Conservation (phyloP, 768 basidiomycete genomes). For the Tulasnella sp. region DNA sequence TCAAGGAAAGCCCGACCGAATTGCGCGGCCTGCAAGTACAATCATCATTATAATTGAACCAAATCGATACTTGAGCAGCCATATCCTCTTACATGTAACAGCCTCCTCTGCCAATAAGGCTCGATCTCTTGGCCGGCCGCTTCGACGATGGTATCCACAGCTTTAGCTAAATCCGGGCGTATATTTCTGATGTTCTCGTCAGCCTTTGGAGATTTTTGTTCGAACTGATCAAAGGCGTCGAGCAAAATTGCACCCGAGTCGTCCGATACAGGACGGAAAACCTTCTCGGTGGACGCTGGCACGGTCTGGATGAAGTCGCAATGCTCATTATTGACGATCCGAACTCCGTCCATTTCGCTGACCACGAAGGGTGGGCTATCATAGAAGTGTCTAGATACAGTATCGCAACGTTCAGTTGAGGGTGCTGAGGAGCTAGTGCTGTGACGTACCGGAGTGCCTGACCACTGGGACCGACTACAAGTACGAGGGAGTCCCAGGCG, state of each 20-base stretch:
- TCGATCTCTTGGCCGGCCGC: conserved; percentile 92
- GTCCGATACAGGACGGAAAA: conserved; percentile 88
- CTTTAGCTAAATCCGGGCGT: conserved; percentile 70
- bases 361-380: conserved; percentile 62
- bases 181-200: conserved; percentile 88
- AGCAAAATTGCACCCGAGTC: conserved; percentile 85
- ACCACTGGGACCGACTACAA: conserved; percentile 88
- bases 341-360: conserved; percentile 81
- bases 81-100: conserved; percentile 55
- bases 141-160: conserved; percentile 87
- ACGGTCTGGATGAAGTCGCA: conserved; percentile 93
- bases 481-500: conserved; percentile 64
- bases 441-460: conserved; percentile 65
- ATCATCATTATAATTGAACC: not conserved
- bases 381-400: conserved; percentile 58
- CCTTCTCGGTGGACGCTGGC: conserved; percentile 65
- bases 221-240: conserved; percentile 86
- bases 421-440: not conserved
- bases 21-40: conserved; percentile 66
- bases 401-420: not conserved
- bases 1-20: conserved; percentile 93
- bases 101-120: conserved; percentile 73
- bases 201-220: conserved; percentile 73
- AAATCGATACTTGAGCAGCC: not conserved
- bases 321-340: conserved; percentile 66